A percentile compares a stretch with the other conserved stretches of the same genome.
Conservation (phyloP, 2,329 filamentous ascomycete species). For the Calycina herbarum region DNA sequence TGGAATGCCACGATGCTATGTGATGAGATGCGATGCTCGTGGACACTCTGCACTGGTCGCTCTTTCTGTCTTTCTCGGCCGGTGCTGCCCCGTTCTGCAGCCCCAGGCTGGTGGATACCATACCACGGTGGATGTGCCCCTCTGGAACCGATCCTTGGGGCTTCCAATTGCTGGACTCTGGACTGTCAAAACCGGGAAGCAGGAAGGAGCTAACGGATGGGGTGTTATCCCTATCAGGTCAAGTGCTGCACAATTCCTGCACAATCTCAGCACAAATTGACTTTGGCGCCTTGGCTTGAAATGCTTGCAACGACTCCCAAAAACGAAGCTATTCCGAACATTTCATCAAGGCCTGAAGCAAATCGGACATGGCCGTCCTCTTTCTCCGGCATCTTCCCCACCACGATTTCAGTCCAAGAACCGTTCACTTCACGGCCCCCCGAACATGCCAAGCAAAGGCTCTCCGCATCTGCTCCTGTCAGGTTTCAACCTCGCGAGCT, state of each 20-base stretch:
- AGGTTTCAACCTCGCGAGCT: not conserved
- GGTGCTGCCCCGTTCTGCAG: too few species aligned
- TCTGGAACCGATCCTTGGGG: too few species aligned
- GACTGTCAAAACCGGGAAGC: too few species aligned
- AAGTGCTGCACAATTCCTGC: not conserved
- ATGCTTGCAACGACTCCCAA: not conserved
- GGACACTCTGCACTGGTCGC: not conserved
- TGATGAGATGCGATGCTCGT: not conserved
- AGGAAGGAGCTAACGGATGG: too few species aligned
- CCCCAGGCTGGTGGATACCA: too few species aligned
- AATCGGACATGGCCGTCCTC: not conserved
- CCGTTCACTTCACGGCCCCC: too few species aligned
- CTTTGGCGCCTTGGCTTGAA: not conserved
- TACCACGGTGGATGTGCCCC: too few species aligned
- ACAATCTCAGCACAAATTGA: not conserved
- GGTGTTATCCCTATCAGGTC: too few species aligned
- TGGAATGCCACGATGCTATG: not conserved
- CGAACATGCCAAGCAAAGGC: too few species aligned
- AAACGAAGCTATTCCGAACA: conserved; percentile 1
- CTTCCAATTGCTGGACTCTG: too few species aligned
- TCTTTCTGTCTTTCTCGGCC: too few species aligned
- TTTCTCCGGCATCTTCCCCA: not conserved
- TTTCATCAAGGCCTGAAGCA: not conserved
- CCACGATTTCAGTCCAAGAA: too few species aligned
- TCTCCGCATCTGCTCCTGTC: not conserved